Percentiles rank a stretch among this genome's conserved stretches.
Conservation (phyloP, 768 basidiomycete genomes). For the Calocybe indica region DNA sequence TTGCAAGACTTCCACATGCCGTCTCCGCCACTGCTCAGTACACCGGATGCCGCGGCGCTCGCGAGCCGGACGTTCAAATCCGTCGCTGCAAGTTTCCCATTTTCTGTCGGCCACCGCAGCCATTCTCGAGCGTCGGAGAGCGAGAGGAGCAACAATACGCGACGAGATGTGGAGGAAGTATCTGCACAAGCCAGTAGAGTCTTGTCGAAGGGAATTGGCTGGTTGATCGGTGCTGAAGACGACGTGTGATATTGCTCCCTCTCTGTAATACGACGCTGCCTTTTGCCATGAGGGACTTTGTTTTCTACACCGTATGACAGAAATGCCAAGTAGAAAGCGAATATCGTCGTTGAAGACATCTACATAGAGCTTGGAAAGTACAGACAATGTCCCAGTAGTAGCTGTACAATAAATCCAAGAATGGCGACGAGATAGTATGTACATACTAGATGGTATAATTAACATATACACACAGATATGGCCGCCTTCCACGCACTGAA, state of each 20-base stretch:
- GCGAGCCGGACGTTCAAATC: slow-evolving; percentile 75
- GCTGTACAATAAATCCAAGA: no score
- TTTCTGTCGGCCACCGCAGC: slow-evolving; percentile 43
- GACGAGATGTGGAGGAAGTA: slow-evolving; percentile 52
- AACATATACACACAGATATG: no score
- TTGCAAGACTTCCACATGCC: slow-evolving; percentile 67
- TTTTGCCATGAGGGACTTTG: no score
- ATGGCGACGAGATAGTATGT: no score
- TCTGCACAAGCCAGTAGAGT: slow-evolving; percentile 72
- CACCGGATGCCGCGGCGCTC: slow-evolving; percentile 75
- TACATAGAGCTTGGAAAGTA: no score
- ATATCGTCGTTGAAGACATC: no score
- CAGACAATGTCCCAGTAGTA: no score
- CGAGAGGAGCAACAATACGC: slow-evolving; percentile 35
- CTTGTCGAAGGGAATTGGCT: slow-evolving; percentile 88
- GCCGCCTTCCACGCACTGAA: no score
- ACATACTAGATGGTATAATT: no score
- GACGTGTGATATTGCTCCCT: slow-evolving; percentile 13
- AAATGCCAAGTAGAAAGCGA: no score
- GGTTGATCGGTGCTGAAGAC: slow-evolving; percentile 89
- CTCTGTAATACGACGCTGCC: no score
- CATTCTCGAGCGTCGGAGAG: slow-evolving; percentile 32
- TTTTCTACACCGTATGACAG: no score
- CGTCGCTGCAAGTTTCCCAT: slow-evolving; percentile 72
- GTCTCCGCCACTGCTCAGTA: slow-evolving; percentile 58